Base-by-base conservation (phyloP, 306 rosid species). In the Citrullus mucosospermus region DNA sequence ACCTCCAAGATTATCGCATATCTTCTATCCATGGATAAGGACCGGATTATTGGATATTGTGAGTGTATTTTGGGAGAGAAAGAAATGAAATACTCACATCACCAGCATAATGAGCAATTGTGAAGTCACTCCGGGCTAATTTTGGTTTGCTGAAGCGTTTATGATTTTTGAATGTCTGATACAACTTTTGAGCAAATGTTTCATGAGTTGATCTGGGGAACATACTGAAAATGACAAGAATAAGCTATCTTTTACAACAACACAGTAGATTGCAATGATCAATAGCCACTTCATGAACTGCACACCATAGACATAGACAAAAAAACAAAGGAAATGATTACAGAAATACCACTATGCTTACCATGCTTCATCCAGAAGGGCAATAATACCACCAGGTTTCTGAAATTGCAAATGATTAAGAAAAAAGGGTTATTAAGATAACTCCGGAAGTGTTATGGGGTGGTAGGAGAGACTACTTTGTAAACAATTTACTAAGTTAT, bases 361-460 rank as follows among this genome's bases (percentile, higher is more conserved):
- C 99, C 99, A 96, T 77, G 99, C 99, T 83, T 96, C 99, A 82
- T 96, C 99, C 36, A 96, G 89, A 83, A 96, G 99, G 87, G 99
- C 92, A 86, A 96, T 85, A 79, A 96, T 93, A 83, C 99, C 99
- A 69, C 99, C 99, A 76, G 99, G 99, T 93, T 96, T 96, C 99
- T 96, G 98, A 83, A 84, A 86, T 76, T 30, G 65, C 56, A 60
- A 75, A 69, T 78, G 16, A 83, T 80, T 17, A 13, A 51, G 62
- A 58, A 39, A 60, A 41, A 32, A 65, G 50, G 12, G 53, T 50
- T 46, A 82, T 20, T 79, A 76, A 60, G 55, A 71, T 17, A 62
- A 54, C 22, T 60, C 75, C 58, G 13, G 12, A 71, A 30, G 10
- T 50, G 48, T 15, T 17, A 51, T 51, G 16, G 8, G n/a, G 46